phyloP scores from a whole-genome alignment of 179 eudicot species.

The Sideroxylon spinosum region DNA sequence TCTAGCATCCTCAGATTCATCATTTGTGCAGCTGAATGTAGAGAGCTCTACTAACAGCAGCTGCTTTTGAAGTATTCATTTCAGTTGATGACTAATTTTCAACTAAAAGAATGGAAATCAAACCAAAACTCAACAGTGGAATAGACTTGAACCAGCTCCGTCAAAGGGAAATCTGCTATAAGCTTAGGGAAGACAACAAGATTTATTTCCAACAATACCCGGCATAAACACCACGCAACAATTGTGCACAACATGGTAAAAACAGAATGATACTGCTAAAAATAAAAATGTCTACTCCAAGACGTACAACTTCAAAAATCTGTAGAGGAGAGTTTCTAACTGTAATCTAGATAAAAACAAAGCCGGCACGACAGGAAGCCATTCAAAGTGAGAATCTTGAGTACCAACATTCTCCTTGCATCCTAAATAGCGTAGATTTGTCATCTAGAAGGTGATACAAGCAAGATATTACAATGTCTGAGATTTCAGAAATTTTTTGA shows the following conservation, averaged over 20 bases:
- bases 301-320: not conserved
- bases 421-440: not conserved
- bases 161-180: not conserved
- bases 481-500: not conserved
- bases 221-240: not conserved
- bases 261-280: not conserved
- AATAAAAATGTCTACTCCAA: not conserved
- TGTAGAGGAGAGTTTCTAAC: not conserved
- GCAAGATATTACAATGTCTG: not conserved
- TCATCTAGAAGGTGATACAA: not conserved
- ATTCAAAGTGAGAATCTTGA: not conserved
- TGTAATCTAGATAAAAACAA: not conserved
- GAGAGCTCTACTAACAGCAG: not conserved
- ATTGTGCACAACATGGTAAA: not conserved
- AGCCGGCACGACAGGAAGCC: not conserved
- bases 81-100: not conserved
- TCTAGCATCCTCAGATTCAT: not conserved
- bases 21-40: not conserved
- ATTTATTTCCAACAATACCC: not conserved
- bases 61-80: too few species aligned
- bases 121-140: not conserved
- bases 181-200: not conserved
- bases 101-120: constrained; percentile 6
- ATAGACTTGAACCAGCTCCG: not conserved
- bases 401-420: not conserved